Percentiles rank a stretch among this genome's conserved stretches.
phyloP scores from a whole-genome alignment of 805 yeast species.

The Yarrowia phangngaensis region DNA sequence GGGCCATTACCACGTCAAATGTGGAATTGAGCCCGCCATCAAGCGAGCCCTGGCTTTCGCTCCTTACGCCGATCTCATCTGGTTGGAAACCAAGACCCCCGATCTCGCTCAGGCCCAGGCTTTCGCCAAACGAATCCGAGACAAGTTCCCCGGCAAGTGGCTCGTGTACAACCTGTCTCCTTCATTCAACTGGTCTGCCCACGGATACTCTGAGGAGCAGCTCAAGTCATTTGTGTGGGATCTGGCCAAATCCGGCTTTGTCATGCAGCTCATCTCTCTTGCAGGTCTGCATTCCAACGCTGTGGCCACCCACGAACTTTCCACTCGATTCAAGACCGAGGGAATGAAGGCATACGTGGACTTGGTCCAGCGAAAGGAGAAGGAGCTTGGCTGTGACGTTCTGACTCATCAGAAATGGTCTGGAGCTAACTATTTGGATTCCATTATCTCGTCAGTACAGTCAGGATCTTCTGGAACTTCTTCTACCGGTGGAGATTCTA shows the following conservation, averaged over 20 bases:
- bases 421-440: slow-evolving; percentile 55
- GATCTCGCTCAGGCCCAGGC: slow-evolving; percentile 49
- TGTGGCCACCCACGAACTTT: slow-evolving; percentile 49
- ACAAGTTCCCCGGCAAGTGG: slow-evolving; percentile 49
- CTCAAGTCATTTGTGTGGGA: slow-evolving; percentile 51
- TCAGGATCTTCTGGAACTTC: slow-evolving; percentile 47
- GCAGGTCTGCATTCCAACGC: slow-evolving; percentile 59
- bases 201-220: slow-evolving; percentile 50
- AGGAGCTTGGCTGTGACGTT: slow-evolving; percentile 48
- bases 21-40: slow-evolving; percentile 53
- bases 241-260: slow-evolving; percentile 55
- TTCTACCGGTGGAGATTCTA: slow-evolving; percentile 45
- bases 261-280: slow-evolving; percentile 55
- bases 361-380: slow-evolving; percentile 49
- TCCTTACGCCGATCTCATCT: slow-evolving; percentile 56
- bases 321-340: slow-evolving; percentile 47
- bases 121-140: slow-evolving; percentile 48
- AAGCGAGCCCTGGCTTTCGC: slow-evolving; percentile 53
- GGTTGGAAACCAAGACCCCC: slow-evolving; percentile 63
- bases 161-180: slow-evolving; percentile 61
- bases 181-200: slow-evolving; percentile 57
- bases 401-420: slow-evolving; percentile 62
- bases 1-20: slow-evolving; percentile 51
- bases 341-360: slow-evolving; percentile 62
- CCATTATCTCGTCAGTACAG: slow-evolving; percentile 44